These are phyloP conservation scores for Aspergillus fumigatiaffinis DNA, from an alignment of 2,329 filamentous ascomycete species.

Conservation along the genomic window DNA sequence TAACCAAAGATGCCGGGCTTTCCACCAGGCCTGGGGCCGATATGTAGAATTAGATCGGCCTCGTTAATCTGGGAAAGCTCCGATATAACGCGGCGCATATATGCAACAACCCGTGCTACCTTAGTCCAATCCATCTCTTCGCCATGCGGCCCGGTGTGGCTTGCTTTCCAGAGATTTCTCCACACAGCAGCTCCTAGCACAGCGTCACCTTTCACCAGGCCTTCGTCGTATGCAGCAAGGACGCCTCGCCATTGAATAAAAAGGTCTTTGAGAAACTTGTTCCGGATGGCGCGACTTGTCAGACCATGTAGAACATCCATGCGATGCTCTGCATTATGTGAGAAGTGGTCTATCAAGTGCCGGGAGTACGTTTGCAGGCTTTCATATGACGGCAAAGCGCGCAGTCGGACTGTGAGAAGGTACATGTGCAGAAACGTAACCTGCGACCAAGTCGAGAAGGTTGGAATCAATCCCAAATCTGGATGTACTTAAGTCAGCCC, in stretches of 20 bases:
- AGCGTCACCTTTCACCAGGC: slow-evolving; percentile 44
- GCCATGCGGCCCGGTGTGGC: slow-evolving; percentile 39
- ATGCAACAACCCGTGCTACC: slow-evolving; percentile 60
- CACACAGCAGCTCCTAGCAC: slow-evolving; percentile 67
- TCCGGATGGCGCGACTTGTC: slow-evolving; percentile 51
- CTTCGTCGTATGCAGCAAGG: slow-evolving; percentile 61
- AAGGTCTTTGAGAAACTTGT: slow-evolving; percentile 73
- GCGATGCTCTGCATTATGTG: slow-evolving; percentile 64
- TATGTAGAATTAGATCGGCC: slow-evolving; percentile 51
- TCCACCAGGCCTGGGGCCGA: slow-evolving; percentile 37
- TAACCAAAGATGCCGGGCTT: slow-evolving; percentile 31
- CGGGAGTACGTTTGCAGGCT: slow-evolving; percentile 75
- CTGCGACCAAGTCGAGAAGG: slow-evolving; percentile 94
- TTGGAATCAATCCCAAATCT: slow-evolving; percentile 77
- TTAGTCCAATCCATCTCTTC: slow-evolving; percentile 57
- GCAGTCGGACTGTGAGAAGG: slow-evolving; percentile 76
- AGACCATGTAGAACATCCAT: slow-evolving; percentile 51
- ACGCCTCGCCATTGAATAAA: slow-evolving; percentile 91
- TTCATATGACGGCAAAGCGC: slow-evolving; percentile 65
- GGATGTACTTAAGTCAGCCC: neutral
- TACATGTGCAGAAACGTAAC: slow-evolving; percentile 97
- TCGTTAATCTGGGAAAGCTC: slow-evolving; percentile 53
- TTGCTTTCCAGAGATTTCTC: slow-evolving; percentile 86
- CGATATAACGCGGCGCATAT: slow-evolving; percentile 56
- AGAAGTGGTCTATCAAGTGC: slow-evolving; percentile 92